Evolutionary conservation across 371 early-diverging fungal species (phyloP).

Genomic region (Actinomortierella ambigua): DNA sequence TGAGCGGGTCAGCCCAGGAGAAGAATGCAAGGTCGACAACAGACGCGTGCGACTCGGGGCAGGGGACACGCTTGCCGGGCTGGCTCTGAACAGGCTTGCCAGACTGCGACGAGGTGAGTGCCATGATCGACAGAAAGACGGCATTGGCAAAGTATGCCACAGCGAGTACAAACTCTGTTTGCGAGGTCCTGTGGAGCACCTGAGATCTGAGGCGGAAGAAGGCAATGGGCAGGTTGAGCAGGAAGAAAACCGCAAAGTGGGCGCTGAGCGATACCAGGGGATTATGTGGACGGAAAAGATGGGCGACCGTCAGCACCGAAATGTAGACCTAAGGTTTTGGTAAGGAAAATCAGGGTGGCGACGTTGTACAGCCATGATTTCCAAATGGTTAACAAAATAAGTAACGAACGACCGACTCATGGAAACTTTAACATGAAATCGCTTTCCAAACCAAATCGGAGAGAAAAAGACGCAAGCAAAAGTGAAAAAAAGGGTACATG

Average conservation of each 20-base stretch:
- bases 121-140: slow-evolving; percentile 47
- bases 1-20: slow-evolving; percentile 78
- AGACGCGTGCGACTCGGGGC: slow-evolving; percentile 68
- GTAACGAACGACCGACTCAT: not conserved
- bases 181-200: slow-evolving; percentile 49
- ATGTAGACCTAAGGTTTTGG: slow-evolving; percentile 51
- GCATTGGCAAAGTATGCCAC: slow-evolving; percentile 50
- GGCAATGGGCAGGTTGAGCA: slow-evolving; percentile 51
- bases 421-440: no score
- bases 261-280: slow-evolving; percentile 55
- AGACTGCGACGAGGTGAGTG: slow-evolving; percentile 53
- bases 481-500: not conserved
- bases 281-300: slow-evolving; percentile 55
- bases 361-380: no score
- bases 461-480: no score
- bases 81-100: slow-evolving; percentile 37
- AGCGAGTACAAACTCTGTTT: slow-evolving; percentile 44
- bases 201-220: slow-evolving; percentile 54
- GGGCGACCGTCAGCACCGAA: slow-evolving; percentile 51
- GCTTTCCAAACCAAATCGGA: no score
- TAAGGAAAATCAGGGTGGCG: not conserved
- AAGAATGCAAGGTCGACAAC: slow-evolving; percentile 69
- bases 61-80: slow-evolving; percentile 55
- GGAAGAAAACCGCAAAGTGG: slow-evolving; percentile 56
- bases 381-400: not conserved